These are phyloP conservation scores for Colletotrichum costaricense DNA, from an alignment of 2,329 filamentous ascomycete species.

Conservation along the genomic window DNA sequence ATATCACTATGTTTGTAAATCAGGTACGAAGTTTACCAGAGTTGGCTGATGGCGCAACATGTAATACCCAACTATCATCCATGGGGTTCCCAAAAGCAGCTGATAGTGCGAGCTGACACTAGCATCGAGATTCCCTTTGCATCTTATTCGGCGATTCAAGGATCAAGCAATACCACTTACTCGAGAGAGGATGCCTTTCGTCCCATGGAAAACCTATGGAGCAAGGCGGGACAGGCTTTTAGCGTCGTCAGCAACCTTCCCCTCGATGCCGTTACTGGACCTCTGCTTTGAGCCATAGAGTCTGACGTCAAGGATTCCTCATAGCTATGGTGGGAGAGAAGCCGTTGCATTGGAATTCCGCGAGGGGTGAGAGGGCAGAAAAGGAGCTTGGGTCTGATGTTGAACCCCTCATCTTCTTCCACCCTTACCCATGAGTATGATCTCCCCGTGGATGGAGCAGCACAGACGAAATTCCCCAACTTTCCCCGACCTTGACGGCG, in stretches of 20 bases:
- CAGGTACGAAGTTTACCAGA: background rate
- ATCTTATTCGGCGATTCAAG: background rate
- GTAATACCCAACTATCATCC: background rate
- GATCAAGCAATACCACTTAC: background rate
- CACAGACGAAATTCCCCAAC: background rate
- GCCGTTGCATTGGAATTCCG: background rate
- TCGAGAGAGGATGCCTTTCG: background rate
- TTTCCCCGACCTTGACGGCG: background rate
- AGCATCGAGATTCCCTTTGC: background rate
- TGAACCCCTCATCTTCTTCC: background rate
- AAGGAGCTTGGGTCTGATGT: slow-evolving; percentile 17
- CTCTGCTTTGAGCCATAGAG: background rate
- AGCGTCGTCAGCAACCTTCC: background rate
- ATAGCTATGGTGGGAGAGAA: background rate
- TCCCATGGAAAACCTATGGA: background rate
- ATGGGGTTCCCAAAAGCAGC: background rate
- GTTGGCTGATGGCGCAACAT: background rate
- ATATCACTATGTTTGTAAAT: background rate
- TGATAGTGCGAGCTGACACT: background rate
- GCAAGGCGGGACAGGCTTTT: background rate
- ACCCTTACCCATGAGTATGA: background rate
- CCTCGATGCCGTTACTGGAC: background rate
- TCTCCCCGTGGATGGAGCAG: background rate
- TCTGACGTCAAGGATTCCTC: background rate
- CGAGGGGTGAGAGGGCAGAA: background rate